Base-by-base conservation (phyloP, 176 grass and related monocot genomes). In the Microstegium vimineum region DNA sequence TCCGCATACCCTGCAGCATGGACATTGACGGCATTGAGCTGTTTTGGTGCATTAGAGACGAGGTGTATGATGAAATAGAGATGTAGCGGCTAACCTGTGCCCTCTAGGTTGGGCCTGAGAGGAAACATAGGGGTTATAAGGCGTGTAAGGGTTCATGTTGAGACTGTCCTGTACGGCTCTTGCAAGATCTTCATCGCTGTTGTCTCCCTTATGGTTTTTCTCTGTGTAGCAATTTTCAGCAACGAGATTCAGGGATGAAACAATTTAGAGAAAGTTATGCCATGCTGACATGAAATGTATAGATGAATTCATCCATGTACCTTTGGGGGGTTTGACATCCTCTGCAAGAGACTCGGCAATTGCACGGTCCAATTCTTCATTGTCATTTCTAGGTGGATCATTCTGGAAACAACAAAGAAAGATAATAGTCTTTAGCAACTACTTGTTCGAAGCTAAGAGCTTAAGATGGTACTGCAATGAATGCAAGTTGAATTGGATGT, bases 291-390 rank as follows among this genome's bases (percentile, higher is more conserved):
- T 56, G 0, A 33, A 34, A 18, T 23, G 45, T 15, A 60, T 67
- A 31, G 4, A 46, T 66, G 0, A 22, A 45, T 42, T 70, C 7
- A 22, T 68, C 8, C 69, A 38, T 66, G 49, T 85, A 91, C 96
- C 91, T 90, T 85, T 93, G 23, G 80, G 47, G n/a, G 84, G 84
- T 84, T 94, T 94, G 75, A 72, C 84, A 79, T 95, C 87, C 79
- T 95, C 93, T 79, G 85, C 85, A 85, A 95, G 91, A 54, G 96
- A 92, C 33, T 94, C 89, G 20, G 96, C 96, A 90, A 99, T 54
- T 47, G 91, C 93, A 65, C 36, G 85, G 62, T 95, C 96, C 82
- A 89, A 35, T 82, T 92, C 96, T 93, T 99, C 96, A 60, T 89
- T 91, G 46, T 92, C 83, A 60, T 84, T 75, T 90, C 88, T 93